A percentile compares a stretch with the other conserved stretches of the same genome.
These are phyloP conservation scores for Starmerella tilneyi DNA, from an alignment of 805 yeast genomes.

Conservation along the genomic window DNA sequence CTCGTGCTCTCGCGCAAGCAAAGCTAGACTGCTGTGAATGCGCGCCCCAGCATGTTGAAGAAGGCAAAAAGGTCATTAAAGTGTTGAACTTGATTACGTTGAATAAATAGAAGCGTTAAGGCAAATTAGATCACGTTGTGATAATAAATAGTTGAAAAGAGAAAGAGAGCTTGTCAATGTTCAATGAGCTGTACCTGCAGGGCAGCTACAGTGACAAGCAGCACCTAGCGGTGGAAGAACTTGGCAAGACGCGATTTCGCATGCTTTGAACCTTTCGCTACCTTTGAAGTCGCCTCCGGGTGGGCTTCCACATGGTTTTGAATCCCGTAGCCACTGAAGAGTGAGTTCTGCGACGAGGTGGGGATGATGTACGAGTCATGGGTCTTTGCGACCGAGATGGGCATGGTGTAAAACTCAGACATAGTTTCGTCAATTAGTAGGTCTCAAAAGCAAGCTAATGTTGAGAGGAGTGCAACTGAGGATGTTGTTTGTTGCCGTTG, in stretches of 20 bases:
- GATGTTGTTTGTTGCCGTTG: background rate
- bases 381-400: constrained; percentile 21
- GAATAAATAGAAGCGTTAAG: background rate
- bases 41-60: too few relatives aligned
- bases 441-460: too few relatives aligned
- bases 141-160: background rate
- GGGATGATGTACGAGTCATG: constrained; percentile 22
- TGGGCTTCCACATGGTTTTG: background rate
- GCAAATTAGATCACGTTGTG: background rate
- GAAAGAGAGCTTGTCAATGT: too few relatives aligned
- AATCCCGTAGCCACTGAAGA: constrained; percentile 17
- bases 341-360: constrained; percentile 17
- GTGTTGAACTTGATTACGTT: too few relatives aligned
- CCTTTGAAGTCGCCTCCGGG: background rate
- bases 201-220: too few relatives aligned
- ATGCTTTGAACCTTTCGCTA: background rate
- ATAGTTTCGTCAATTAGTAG: too few relatives aligned
- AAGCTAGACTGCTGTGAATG: too few relatives aligned
- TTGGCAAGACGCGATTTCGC: background rate
- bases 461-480: background rate
- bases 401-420: constrained; percentile 24
- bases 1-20: too few relatives aligned
- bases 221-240: background rate
- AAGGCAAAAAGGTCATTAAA: too few relatives aligned
- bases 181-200: too few relatives aligned